Conservation (phyloP, 257 asterid species). For the Prunella vulgaris region DNA sequence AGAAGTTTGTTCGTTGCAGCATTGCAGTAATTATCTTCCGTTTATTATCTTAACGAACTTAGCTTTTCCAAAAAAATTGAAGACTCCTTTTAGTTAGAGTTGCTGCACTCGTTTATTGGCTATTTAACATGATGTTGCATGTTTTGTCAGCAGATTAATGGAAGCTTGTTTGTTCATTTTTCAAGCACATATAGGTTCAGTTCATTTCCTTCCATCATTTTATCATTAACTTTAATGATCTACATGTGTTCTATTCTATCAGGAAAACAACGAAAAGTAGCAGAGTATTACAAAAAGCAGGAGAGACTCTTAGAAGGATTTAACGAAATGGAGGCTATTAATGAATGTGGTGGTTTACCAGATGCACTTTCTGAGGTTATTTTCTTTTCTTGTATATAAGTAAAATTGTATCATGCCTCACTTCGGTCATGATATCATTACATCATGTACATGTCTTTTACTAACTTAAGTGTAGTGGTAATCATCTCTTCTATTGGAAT, state of each 20-base stretch:
- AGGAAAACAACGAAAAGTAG: slow-evolving; percentile 67
- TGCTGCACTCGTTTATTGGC: background rate
- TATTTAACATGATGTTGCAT: background rate
- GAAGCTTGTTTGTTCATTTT: background rate
- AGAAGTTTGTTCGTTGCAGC: background rate
- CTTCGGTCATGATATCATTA: background rate
- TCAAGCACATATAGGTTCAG: background rate
- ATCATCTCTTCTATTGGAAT: background rate
- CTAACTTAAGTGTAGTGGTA: too few species aligned
- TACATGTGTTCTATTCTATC: background rate
- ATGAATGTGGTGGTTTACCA: slow-evolving; percentile 57
- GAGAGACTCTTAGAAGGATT: slow-evolving; percentile 73
- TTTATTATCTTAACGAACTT: slow-evolving; percentile 1
- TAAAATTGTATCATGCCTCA: background rate
- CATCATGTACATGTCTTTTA: background rate
- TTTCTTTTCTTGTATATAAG: background rate
- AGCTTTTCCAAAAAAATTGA: background rate
- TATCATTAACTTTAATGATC: background rate
- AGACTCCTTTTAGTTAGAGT: background rate
- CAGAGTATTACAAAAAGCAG: slow-evolving; percentile 80
- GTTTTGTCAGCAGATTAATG: background rate
- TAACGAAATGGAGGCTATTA: slow-evolving; percentile 78
- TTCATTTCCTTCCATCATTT: background rate
- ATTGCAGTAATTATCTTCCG: background rate
- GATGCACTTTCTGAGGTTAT: slow-evolving; percentile 62